Evolutionary conservation across 2,329 filamentous ascomycete genomes (phyloP).

Genomic region (Phoma sp.): DNA sequence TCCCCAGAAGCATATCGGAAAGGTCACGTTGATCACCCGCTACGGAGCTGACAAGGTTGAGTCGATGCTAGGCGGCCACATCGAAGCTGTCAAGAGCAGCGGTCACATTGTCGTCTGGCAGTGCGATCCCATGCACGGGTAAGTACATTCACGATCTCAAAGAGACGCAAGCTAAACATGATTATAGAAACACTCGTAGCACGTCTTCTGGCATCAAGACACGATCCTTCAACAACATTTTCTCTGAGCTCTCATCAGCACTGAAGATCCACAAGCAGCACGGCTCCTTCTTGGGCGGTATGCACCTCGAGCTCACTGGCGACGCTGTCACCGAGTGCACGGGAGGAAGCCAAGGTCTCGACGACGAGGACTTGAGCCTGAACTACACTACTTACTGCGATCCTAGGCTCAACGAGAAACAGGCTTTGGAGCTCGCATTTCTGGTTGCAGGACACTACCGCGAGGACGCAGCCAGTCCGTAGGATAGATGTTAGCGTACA

Average conservation of each 20-base stretch:
- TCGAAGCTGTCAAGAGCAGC: conserved; percentile 83
- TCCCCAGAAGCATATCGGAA: conserved; percentile 79
- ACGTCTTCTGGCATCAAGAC: conserved; percentile 87
- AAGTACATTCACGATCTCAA: conserved; percentile 15
- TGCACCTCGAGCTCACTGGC: conserved; percentile 93
- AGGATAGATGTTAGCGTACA: too few relatives aligned
- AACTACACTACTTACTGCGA: conserved; percentile 98
- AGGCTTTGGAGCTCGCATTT: conserved; percentile 93
- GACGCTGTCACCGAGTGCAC: conserved; percentile 97
- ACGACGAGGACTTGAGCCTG: conserved; percentile 83
- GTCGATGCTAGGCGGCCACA: conserved; percentile 79
- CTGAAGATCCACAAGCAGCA: conserved; percentile 83
- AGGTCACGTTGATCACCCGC: conserved; percentile 94
- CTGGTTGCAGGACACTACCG: conserved; percentile 84
- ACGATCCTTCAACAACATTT: conserved; percentile 86
- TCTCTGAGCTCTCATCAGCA: conserved; percentile 83
- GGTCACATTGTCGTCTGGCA: conserved; percentile 88
- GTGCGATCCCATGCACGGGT: conserved; percentile 98
- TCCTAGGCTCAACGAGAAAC: conserved; percentile 94
- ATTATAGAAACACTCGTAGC: conserved; percentile 61
- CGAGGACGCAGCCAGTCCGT: conserved; percentile 43
- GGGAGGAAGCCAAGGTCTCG: conserved; percentile 84
- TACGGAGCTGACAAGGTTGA: conserved; percentile 84
- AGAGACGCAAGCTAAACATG: too few relatives aligned
- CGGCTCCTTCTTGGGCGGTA: conserved; percentile 86